phyloP scores from a whole-genome alignment of 805 yeast species.

The Yamadazyma philogaea region DNA sequence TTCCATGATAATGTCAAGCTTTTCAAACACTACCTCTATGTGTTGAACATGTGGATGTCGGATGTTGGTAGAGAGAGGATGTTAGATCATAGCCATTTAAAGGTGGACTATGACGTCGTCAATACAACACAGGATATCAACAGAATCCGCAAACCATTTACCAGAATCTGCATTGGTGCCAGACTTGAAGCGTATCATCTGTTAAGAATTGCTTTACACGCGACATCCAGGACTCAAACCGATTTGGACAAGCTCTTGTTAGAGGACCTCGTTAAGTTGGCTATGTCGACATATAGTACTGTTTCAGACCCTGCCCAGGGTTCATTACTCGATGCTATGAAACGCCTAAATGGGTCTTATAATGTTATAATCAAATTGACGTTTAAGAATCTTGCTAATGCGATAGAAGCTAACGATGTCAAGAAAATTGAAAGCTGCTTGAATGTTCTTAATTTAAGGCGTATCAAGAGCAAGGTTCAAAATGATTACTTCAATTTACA shows the following conservation, averaged over 20 bases:
- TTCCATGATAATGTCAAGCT: constrained; percentile 63
- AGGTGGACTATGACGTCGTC: constrained; percentile 53
- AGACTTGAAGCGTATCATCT: constrained; percentile 72
- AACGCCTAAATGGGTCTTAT: constrained; percentile 66
- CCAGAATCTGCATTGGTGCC: constrained; percentile 75
- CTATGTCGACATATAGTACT: constrained; percentile 68
- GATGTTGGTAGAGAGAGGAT: constrained; percentile 76
- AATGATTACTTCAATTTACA: constrained; percentile 54
- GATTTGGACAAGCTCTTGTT: constrained; percentile 60
- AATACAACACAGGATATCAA: constrained; percentile 61
- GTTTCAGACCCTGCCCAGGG: constrained; percentile 69
- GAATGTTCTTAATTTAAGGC: constrained; percentile 52
- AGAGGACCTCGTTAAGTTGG: constrained; percentile 58
- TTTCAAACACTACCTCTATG: constrained; percentile 58
- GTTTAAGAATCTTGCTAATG: constrained; percentile 46
- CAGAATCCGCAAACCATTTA: constrained; percentile 63
- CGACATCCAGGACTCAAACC: constrained; percentile 70
- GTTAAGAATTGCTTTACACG: constrained; percentile 66
- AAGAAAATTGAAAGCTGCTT: constrained; percentile 65
- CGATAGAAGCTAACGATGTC: constrained; percentile 47
- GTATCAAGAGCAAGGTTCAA: constrained; percentile 55
- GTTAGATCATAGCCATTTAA: constrained; percentile 54
- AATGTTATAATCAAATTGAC: constrained; percentile 50
- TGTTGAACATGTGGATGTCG: constrained; percentile 71
- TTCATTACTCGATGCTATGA: constrained; percentile 64